Evolutionary conservation across 345 rosid species (phyloP).

Genomic region (Mallotus nudiflorus): DNA sequence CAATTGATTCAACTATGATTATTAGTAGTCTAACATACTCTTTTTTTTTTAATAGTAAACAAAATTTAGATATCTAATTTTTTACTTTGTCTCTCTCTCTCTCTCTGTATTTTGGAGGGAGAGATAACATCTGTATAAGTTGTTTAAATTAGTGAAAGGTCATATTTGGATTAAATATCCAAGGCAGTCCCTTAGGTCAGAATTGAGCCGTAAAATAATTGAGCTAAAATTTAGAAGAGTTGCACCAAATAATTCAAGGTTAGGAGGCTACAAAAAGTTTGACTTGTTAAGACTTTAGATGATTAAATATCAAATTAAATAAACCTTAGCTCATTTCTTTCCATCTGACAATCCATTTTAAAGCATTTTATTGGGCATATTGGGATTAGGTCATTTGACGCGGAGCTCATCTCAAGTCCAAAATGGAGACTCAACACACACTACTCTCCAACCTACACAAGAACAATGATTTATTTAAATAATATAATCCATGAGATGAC

Average conservation of each 20-base stretch:
- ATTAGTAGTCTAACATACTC: no score
- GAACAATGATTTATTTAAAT: not conserved
- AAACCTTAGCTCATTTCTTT: no score
- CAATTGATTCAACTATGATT: no score
- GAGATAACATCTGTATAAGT: no score
- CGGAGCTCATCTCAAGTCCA: not conserved
- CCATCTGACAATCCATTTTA: no score
- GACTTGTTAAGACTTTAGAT: not conserved
- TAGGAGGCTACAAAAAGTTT: not conserved
- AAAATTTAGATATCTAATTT: no score
- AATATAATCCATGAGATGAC: not conserved
- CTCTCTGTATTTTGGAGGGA: no score
- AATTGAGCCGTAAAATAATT: not conserved
- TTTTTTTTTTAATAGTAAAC: no score
- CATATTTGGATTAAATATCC: no score
- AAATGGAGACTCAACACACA: not conserved
- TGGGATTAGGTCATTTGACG: not conserved
- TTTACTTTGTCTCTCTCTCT: no score
- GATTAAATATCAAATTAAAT: not conserved
- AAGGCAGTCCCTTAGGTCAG: no score
- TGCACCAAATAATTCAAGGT: not conserved
- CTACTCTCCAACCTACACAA: not conserved
- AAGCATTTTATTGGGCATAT: not conserved
- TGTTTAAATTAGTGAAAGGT: no score
- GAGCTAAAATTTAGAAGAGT: not conserved